A percentile compares a stretch with the other conserved stretches of the same genome.
Evolutionary conservation across 2,329 filamentous ascomycete species (phyloP).

Genomic region (Truncatella angustata): DNA sequence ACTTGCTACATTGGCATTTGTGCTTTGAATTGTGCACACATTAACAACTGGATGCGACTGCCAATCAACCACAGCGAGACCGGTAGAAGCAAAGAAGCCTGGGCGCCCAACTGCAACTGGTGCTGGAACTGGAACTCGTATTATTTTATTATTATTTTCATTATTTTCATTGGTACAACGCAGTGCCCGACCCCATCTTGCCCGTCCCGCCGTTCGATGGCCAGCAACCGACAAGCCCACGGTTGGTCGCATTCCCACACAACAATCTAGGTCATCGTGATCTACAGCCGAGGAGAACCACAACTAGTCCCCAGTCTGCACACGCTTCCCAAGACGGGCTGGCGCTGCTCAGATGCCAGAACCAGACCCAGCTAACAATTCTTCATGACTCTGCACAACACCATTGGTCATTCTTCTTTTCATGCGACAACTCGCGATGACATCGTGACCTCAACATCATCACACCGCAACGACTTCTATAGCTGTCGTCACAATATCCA

Average conservation of each 20-base stretch:
- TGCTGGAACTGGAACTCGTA: too few relatives aligned
- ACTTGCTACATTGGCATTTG: not conserved
- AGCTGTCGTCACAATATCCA: conserved; percentile 13
- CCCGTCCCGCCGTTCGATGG: conserved; percentile 3
- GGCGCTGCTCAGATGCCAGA: conserved; percentile 6
- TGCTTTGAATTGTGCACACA: not conserved
- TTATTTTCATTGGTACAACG: too few relatives aligned
- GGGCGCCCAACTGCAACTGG: too few relatives aligned
- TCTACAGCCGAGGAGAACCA: conserved; percentile 1
- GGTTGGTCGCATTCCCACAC: not conserved
- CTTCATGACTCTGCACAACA: conserved; percentile 31
- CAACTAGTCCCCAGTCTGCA: not conserved
- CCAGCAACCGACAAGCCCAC: not conserved
- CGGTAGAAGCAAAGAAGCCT: too few relatives aligned
- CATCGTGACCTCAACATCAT: conserved; percentile 12
- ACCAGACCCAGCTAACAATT: conserved; percentile 7
- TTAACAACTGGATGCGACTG: too few relatives aligned
- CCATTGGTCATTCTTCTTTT: conserved; percentile 21
- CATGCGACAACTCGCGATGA: conserved; percentile 21
- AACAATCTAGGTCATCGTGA: not conserved
- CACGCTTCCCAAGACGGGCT: conserved; percentile 2
- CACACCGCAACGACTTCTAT: conserved; percentile 14
- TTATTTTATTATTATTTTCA: too few relatives aligned
- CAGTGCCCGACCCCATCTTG: too few relatives aligned
- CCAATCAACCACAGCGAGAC: too few relatives aligned